Percentiles rank a stretch among this genome's conserved stretches.
phyloP scores from a whole-genome alignment of 345 rosid species.

The Tarenaya hassleriana region DNA sequence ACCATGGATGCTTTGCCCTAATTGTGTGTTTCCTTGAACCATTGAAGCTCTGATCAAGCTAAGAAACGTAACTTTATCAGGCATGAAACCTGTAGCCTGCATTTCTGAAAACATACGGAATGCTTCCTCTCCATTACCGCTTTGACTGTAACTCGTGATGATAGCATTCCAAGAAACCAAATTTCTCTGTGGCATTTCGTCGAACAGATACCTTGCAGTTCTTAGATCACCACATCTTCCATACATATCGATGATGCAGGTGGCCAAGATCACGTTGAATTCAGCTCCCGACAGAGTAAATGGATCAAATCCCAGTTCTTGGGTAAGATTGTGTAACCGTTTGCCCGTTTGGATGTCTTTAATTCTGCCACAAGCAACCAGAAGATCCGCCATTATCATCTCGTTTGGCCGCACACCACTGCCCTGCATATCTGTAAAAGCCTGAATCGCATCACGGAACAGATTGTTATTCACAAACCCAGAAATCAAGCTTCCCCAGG shows the following conservation, averaged over 20 bases:
- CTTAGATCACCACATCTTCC: slow-evolving; percentile 38
- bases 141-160: slow-evolving; percentile 37
- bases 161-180: slow-evolving; percentile 42
- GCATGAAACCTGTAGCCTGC: slow-evolving; percentile 25
- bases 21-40: slow-evolving; percentile 26
- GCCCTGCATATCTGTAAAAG: slow-evolving; percentile 25
- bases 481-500: slow-evolving; percentile 34
- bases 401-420: slow-evolving; percentile 29
- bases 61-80: slow-evolving; percentile 36
- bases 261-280: slow-evolving; percentile 31
- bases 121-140: slow-evolving; percentile 30
- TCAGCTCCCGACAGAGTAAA: slow-evolving; percentile 1
- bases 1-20: slow-evolving; percentile 25
- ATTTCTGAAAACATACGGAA: slow-evolving; percentile 25
- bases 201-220: slow-evolving; percentile 38
- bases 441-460: slow-evolving; percentile 20
- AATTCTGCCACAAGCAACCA: slow-evolving; percentile 29
- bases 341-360: slow-evolving; percentile 26
- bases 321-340: slow-evolving; percentile 26
- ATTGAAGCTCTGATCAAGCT: slow-evolving; percentile 37
- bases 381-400: slow-evolving; percentile 28
- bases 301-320: slow-evolving; percentile 29
- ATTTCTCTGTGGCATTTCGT: slow-evolving; percentile 38
- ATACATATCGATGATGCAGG: slow-evolving; percentile 31
- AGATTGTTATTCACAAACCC: slow-evolving; percentile 29